These are phyloP conservation scores for Sporothrix sp. DNA, from an alignment of 2,329 filamentous ascomycete genomes.

Conservation along the genomic window DNA sequence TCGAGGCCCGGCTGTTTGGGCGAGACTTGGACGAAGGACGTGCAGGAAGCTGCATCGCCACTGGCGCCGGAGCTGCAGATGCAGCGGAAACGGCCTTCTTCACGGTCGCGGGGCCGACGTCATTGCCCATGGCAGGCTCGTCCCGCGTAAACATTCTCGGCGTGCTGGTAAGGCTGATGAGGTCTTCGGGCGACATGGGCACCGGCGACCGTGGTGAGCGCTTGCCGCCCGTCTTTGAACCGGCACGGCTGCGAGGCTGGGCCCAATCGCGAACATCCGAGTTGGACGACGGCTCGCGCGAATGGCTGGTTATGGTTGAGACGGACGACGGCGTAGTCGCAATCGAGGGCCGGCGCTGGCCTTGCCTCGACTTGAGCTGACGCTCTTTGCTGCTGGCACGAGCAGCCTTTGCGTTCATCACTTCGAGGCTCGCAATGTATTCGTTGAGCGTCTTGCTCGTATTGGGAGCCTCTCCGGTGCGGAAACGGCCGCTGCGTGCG, in stretches of 20 bases:
- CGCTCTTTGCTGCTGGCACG: slow-evolving; percentile 45
- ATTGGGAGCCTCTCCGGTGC: slow-evolving; percentile 35
- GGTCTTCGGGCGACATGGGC: slow-evolving; percentile 87
- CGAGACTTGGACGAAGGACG: slow-evolving; percentile 25
- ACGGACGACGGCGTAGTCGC: slow-evolving; percentile 11
- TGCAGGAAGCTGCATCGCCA: slow-evolving; percentile 20
- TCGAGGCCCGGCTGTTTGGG: slow-evolving; percentile 38
- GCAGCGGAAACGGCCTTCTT: slow-evolving; percentile 1
- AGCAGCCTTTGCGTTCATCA: slow-evolving; percentile 48
- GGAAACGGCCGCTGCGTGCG: slow-evolving; percentile 32
- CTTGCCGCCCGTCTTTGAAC: slow-evolving; percentile 56
- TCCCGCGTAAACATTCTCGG: slow-evolving; percentile 27
- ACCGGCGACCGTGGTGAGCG: slow-evolving; percentile 85
- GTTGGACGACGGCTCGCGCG: slow-evolving; percentile 47
- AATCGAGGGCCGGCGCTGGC: slow-evolving; percentile 17
- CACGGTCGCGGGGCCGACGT: slow-evolving; percentile 17
- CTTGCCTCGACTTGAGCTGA: slow-evolving; percentile 34
- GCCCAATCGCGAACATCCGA: slow-evolving; percentile 58
- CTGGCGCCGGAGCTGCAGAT: neutral
- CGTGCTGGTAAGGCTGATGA: slow-evolving; percentile 49
- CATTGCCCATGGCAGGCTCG: slow-evolving; percentile 17
- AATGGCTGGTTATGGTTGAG: slow-evolving; percentile 33
- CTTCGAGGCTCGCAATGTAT: slow-evolving; percentile 78
- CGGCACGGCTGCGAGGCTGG: slow-evolving; percentile 49
- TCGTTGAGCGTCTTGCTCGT: slow-evolving; percentile 64